These are phyloP conservation scores for Aspergillus pseudoviridinutans DNA, from an alignment of 2,329 filamentous ascomycete species.

Conservation along the genomic window DNA sequence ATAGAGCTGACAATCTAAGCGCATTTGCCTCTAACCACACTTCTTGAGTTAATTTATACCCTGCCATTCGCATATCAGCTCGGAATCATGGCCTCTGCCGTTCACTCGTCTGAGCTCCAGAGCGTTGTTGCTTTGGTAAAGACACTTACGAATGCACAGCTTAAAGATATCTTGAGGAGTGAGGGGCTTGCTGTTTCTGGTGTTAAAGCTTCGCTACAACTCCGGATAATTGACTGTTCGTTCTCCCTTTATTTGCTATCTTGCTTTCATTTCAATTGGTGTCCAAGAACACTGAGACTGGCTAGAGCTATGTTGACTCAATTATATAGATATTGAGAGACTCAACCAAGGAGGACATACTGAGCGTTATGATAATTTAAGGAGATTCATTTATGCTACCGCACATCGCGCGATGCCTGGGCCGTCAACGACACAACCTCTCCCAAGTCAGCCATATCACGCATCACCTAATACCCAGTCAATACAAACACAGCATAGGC, in stretches of 20 bases:
- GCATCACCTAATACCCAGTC: constrained; percentile 20
- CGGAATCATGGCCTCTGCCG: constrained; percentile 35
- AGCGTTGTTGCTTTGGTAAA: constrained; percentile 47
- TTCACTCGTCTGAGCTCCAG: constrained; percentile 39
- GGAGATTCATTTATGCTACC: constrained; percentile 28
- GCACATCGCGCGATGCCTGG: constrained; percentile 25
- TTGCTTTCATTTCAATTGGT: background rate
- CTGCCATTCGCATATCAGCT: background rate
- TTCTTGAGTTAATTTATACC: constrained; percentile 14
- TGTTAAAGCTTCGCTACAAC: constrained; percentile 78
- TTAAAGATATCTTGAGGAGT: constrained; percentile 70
- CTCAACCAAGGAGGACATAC: constrained; percentile 18
- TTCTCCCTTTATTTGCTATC: constrained; percentile 22
- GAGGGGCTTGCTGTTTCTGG: constrained; percentile 76
- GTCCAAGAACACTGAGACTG: background rate
- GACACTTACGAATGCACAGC: constrained; percentile 59
- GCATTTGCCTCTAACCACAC: constrained; percentile 19
- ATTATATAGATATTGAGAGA: constrained; percentile 24
- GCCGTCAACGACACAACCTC: constrained; percentile 21
- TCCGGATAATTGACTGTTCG: constrained; percentile 73
- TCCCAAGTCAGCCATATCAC: constrained; percentile 23
- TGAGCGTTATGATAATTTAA: constrained; percentile 31
- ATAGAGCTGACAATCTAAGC: constrained; percentile 15
- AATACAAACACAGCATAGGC: constrained; percentile 23
- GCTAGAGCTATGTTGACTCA: background rate